Evolutionary conservation across 805 yeast species (phyloP).

Genomic region (Candida maris): DNA sequence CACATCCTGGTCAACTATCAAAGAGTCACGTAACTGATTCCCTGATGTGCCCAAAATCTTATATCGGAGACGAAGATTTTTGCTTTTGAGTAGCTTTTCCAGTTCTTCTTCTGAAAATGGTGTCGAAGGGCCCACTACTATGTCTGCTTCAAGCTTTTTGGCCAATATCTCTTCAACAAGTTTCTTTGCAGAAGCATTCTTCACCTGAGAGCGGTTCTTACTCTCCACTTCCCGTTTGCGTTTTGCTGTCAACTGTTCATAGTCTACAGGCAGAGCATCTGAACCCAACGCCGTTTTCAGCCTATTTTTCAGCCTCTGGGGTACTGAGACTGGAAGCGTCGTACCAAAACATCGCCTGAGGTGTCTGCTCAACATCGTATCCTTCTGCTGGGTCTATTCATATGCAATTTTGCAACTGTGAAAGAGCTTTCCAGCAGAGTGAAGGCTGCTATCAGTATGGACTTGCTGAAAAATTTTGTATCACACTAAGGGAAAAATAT

Average conservation of each 20-base stretch:
- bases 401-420: no score
- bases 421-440: no score
- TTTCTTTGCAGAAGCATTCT: slow-evolving; percentile 26
- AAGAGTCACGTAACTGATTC: slow-evolving; percentile 55
- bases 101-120: slow-evolving; percentile 26
- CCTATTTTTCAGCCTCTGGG: slow-evolving; percentile 10
- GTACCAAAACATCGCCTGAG: slow-evolving; percentile 4
- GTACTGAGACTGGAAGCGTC: neutral
- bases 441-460: no score
- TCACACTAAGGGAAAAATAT: neutral
- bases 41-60: slow-evolving; percentile 58
- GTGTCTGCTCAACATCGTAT: no score
- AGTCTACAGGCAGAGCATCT: slow-evolving; percentile 11
- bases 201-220: slow-evolving; percentile 24
- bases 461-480: neutral
- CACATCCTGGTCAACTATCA: slow-evolving; percentile 51
- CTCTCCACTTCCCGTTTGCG: slow-evolving; percentile 7
- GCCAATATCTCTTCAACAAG: slow-evolving; percentile 21
- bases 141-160: slow-evolving; percentile 16
- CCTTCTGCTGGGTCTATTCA: no score
- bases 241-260: slow-evolving; percentile 3
- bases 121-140: slow-evolving; percentile 22
- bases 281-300: slow-evolving; percentile 12
- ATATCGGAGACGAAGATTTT: slow-evolving; percentile 44
- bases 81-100: slow-evolving; percentile 19